These are phyloP conservation scores for Mycena pura DNA, from an alignment of 768 basidiomycete genomes.

Conservation along the genomic window DNA sequence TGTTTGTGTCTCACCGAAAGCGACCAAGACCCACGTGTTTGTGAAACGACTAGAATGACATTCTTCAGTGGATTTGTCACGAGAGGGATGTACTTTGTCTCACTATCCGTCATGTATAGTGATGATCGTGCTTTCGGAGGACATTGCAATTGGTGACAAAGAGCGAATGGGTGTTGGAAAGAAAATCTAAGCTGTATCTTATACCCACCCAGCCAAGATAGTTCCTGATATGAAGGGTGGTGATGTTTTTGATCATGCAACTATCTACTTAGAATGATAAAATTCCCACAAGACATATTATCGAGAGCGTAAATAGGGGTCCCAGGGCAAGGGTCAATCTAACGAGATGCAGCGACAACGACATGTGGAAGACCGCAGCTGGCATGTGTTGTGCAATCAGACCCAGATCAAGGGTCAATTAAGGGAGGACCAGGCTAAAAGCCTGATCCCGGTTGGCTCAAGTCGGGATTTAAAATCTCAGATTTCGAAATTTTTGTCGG, in stretches of 20 bases:
- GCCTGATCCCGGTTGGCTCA: no score
- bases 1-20: constrained; percentile 1
- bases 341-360: background rate
- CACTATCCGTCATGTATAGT: background rate
- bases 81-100: background rate
- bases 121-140: background rate
- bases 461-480: no score
- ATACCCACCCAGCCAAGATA: background rate
- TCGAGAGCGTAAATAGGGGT: background rate
- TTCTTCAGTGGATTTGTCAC: background rate
- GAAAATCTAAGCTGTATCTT: background rate
- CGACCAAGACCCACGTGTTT: background rate
- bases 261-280: background rate
- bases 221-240: background rate
- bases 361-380: no score
- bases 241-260: background rate
- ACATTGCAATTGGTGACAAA: background rate
- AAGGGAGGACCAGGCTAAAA: no score
- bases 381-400: no score
- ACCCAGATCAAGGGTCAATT: no score
- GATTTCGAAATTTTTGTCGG: no score
- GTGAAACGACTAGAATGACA: background rate
- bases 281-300: constrained; percentile 1
- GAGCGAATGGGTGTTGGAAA: background rate
- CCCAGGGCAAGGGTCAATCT: background rate